Conservation (phyloP, 176 grass and related monocot genomes). For the Dendrocalamus sinicus region DNA sequence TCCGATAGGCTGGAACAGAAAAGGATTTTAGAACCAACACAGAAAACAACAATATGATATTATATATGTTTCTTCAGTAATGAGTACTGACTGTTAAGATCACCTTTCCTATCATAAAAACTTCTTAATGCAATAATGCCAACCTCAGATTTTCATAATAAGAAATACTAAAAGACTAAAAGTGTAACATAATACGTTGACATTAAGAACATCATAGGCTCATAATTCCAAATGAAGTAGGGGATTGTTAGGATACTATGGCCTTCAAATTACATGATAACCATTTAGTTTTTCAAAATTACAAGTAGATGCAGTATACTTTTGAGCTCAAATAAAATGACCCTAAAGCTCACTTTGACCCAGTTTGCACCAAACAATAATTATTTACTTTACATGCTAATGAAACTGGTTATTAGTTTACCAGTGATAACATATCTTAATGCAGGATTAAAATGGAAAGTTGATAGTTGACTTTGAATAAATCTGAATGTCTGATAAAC, state of each 20-base stretch:
- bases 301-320: conserved; percentile 18
- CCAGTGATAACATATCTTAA: not conserved
- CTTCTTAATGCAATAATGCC: not conserved
- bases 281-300: not conserved
- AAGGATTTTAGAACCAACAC: conserved; percentile 33
- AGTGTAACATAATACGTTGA: not conserved
- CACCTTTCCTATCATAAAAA: not conserved
- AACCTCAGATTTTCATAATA: conserved; percentile 1
- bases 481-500: not conserved
- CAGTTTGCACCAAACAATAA: not conserved
- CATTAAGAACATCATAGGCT: not conserved
- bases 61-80: not conserved
- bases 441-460: not conserved
- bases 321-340: conserved; percentile 13
- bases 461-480: not conserved
- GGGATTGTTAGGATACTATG: not conserved
- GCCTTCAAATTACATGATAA: conserved; percentile 21
- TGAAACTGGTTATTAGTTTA: conserved; percentile 3
- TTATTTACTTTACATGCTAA: not conserved
- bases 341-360: not conserved
- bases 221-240: not conserved
- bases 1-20: conserved; percentile 75
- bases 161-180: conserved; percentile 7
- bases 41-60: conserved; percentile 12
- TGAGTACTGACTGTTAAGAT: not conserved